Base-by-base conservation (phyloP, 495 filamentous ascomycete genomes). In the Platismatia glauca region DNA sequence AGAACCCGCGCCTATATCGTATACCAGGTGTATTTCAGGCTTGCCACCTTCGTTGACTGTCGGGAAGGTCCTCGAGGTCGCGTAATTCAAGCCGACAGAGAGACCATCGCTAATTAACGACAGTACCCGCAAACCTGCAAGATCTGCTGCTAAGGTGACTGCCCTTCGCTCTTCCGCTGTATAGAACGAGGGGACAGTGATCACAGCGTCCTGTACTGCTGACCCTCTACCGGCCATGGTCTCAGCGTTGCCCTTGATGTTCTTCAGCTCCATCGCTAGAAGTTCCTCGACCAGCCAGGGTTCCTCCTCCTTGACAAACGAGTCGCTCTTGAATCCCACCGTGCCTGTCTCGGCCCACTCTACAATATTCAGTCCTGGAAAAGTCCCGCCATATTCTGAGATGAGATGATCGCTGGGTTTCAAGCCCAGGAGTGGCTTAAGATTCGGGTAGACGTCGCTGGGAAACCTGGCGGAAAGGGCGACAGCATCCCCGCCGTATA, bases 1-100 rank as follows among this genome's bases (percentile, higher is more conserved):
- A n/a, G 90, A 95, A 12, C 94, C 94, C 69, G 94, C 94, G 63
- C 94, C 94, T 92, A 97, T 97, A 68, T 99, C 95, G 67, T 91
- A 97, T 22, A 99, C 83, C 70, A 99, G 78, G 71, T 99, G 90
- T 68, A 88, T 83, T 73, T 99, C 94, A 5, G 94, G 89, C 77
- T 90, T 92, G 67, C 85, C 86, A 53, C 91, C 92, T 60, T 93
- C 86, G 48, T 82, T 88, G 43, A 95, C 77, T 64, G 80, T 89
- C 20, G 90, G 90, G 75, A 99, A 99, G 27, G 85, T 89, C 67
- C 94, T 82, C 68, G 83, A 87, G 20, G 90, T 97, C 24, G 94
- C 94, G 72, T 97, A 99, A 73, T 99, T 94, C 59, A 99, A 73
- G 3, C 90, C 94, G 52, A 97, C 91, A 38, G 94, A 90, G 65